Conservation (phyloP, 2,329 filamentous ascomycete species). For the Acrodontium crateriforme region DNA sequence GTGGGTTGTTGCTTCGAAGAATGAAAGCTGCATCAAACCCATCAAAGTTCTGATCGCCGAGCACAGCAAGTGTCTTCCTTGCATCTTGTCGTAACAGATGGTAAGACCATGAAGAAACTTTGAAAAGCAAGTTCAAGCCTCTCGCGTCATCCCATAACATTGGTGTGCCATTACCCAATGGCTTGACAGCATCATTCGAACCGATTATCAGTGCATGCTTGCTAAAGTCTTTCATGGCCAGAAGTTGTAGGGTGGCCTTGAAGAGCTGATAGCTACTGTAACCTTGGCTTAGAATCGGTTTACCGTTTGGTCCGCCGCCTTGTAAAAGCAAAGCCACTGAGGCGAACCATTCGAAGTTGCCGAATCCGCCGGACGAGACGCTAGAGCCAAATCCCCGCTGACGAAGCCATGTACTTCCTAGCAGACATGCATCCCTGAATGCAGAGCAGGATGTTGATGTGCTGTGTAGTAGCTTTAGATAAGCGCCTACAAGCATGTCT, state of each 20-base stretch:
- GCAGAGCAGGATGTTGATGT: constrained; percentile 54
- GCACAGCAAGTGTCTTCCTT: constrained; percentile 55
- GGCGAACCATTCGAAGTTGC: constrained; percentile 81
- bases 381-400: constrained; percentile 67
- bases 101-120: constrained; percentile 82
- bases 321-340: constrained; percentile 68
- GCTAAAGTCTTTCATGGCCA: constrained; percentile 58
- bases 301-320: constrained; percentile 58
- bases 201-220: constrained; percentile 42
- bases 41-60: constrained; percentile 60
- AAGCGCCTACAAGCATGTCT: constrained; percentile 58
- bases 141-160: constrained; percentile 65
- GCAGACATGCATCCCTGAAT: constrained; percentile 70
- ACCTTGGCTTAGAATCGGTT: constrained; percentile 58
- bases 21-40: constrained; percentile 83
- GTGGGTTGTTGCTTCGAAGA: constrained; percentile 36
- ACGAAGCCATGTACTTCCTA: constrained; percentile 78
- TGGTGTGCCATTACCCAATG: constrained; percentile 39
- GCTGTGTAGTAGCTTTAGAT: constrained; percentile 62
- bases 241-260: constrained; percentile 82
- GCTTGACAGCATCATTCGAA: constrained; percentile 20
- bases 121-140: constrained; percentile 72
- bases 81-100: constrained; percentile 60
- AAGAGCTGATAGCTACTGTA: constrained; percentile 89
- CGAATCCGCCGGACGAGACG: constrained; percentile 70